These are phyloP conservation scores for Penicillium palitans DNA, from an alignment of 2,329 filamentous ascomycete species.

Conservation along the genomic window DNA sequence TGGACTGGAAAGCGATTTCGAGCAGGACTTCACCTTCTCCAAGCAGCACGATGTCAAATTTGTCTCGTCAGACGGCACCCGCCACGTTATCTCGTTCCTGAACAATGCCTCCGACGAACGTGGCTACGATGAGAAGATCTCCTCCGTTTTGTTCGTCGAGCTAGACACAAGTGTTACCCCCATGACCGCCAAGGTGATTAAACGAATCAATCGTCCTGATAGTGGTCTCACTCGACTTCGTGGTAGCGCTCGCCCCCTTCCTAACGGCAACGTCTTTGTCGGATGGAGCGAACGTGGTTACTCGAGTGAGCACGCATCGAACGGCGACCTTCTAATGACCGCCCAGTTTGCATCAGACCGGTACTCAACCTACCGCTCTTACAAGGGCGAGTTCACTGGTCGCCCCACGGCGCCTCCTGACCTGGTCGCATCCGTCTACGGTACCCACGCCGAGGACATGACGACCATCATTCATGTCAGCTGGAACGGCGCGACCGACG, in stretches of 20 bases:
- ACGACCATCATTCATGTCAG: constrained; percentile 27
- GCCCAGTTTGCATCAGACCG: constrained; percentile 36
- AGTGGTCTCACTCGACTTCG: constrained; percentile 35
- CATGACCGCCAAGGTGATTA: constrained; percentile 33
- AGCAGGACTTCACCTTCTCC: constrained; percentile 37
- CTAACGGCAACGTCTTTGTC: constrained; percentile 40
- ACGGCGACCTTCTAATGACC: constrained; percentile 40
- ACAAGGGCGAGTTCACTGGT: constrained; percentile 41
- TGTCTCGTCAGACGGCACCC: constrained; percentile 30
- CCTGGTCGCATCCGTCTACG: constrained; percentile 36
- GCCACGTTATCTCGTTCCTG: constrained; percentile 34
- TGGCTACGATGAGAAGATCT: constrained; percentile 29
- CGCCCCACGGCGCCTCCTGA: constrained; percentile 35
- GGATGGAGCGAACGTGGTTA: constrained; percentile 42
- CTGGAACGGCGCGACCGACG: constrained; percentile 40
- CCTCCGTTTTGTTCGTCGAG: constrained; percentile 34
- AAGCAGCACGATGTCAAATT: constrained; percentile 42
- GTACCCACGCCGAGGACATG: constrained; percentile 21
- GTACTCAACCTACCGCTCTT: constrained; percentile 44
- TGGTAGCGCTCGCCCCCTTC: constrained; percentile 38
- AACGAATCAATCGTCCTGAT: constrained; percentile 38
- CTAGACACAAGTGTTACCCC: constrained; percentile 28
- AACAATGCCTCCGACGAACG: constrained; percentile 39
- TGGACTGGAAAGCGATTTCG: constrained; percentile 34
- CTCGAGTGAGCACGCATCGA: constrained; percentile 36